These are phyloP conservation scores for Botryosphaeria dothidea DNA, from an alignment of 2,329 filamentous ascomycete species.

Conservation along the genomic window DNA sequence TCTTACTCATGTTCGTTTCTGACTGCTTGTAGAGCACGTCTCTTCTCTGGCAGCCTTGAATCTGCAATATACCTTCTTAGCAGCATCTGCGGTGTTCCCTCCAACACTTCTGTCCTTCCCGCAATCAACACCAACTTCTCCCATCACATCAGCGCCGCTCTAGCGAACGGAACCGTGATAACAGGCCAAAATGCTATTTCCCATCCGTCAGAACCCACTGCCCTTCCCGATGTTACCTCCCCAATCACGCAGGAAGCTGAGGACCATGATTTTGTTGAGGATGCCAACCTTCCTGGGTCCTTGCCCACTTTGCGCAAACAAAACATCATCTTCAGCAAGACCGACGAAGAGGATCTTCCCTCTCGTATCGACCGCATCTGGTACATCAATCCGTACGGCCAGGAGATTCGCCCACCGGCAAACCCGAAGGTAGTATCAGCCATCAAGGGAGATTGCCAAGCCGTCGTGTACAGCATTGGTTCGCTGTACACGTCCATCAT, in stretches of 20 bases:
- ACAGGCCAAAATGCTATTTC: constrained; percentile 92
- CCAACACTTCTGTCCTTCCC: constrained; percentile 76
- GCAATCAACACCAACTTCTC: constrained; percentile 95
- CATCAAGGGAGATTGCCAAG: constrained; percentile 59
- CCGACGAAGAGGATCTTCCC: constrained; percentile 70
- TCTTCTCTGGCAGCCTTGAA: constrained; percentile 92
- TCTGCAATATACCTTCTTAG: constrained; percentile 87
- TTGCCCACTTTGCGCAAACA: constrained; percentile 77
- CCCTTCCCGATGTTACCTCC: constrained; percentile 29
- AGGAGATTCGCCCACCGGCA: constrained; percentile 83
- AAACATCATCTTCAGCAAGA: constrained; percentile 81
- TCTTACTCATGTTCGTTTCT: constrained; percentile 61
- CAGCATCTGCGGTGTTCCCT: constrained; percentile 81
- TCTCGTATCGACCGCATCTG: constrained; percentile 79
- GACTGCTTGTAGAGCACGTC: constrained; percentile 56
- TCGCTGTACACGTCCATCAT: constrained; percentile 88
- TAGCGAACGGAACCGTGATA: constrained; percentile 75
- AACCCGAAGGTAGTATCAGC: constrained; percentile 78
- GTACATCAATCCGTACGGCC: constrained; percentile 99
- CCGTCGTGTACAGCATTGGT: constrained; percentile 90
- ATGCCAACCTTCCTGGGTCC: constrained; percentile 79
- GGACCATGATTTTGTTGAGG: constrained; percentile 68
- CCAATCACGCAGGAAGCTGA: constrained; percentile 38
- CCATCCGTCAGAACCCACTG: constrained; percentile 72
- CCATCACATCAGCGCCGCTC: constrained; percentile 85